Base-by-base conservation (phyloP, 129 eudicot species). In the Gnaphalium uliginosum region DNA sequence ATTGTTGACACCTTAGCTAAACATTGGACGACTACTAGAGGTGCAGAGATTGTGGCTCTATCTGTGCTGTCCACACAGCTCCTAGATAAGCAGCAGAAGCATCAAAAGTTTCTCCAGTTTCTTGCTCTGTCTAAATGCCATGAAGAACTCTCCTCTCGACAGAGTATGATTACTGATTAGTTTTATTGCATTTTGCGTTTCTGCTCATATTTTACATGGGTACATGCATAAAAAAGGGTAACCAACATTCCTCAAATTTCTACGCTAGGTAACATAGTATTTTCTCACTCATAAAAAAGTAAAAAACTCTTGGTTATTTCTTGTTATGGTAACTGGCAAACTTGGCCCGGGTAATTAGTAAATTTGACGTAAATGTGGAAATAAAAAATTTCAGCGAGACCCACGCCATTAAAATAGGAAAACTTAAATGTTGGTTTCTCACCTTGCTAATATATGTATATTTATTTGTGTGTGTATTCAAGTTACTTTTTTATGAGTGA, bases 11-110 rank as follows among this genome's bases (percentile, higher is more conserved):
- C 96, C 6, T 69, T 94, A 64, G 98, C 98, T 46, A 94, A 94
- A 77, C 98, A 94, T 75, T 94, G 98, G 98, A 90, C 97, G 58
- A 87, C 98, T 50, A 94, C 98, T 78, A 90, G 98, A 76, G 98
- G 97, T 54, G 83, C 91, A 62, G 97, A 94, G 87, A 85, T 94
- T 69, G 90, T 90, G 70, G 82, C 92, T 76, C 56, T 90, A 75
- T 75, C 91, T 76, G 86, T 82, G 78, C 85, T 89, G 25, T 90
- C 98, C 46, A 77, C 90, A 22, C 98, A 94, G 66, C 97, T 94
- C 22, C 43, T 60, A n/a, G 98, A 94, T 80, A 94, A 94, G 85
- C 91, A 86, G 79, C 92, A 90, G 77, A 94, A 85, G 81, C 98
- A 94, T 85, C 83, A 87, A 69, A 90, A 84, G 70, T 94, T 85